Percentiles rank a stretch among this genome's conserved stretches.
Evolutionary conservation across 2,329 filamentous ascomycete genomes (phyloP).

Genomic region (Daldinia eschscholtzii): DNA sequence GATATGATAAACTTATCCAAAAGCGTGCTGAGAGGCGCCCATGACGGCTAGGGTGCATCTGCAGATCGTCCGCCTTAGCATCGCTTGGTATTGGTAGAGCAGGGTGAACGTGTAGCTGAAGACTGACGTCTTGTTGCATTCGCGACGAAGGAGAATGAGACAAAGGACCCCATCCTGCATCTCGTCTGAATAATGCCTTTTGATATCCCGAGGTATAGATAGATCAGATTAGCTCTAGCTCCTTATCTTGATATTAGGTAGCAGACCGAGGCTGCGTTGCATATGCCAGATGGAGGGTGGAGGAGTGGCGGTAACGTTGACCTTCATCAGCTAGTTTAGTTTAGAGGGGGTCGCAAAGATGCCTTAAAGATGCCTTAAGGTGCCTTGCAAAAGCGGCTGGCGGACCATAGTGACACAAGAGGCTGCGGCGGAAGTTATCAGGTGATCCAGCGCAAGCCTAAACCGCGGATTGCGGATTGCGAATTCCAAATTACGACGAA

Average conservation of each 20-base stretch:
- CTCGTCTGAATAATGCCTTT: slow-evolving; percentile 18
- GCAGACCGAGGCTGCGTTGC: slow-evolving; percentile 35
- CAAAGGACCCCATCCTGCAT: slow-evolving; percentile 21
- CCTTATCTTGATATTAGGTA: slow-evolving; percentile 43
- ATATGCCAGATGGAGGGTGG: slow-evolving; percentile 42
- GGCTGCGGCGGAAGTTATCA: slow-evolving; percentile 42
- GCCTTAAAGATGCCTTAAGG: neutral
- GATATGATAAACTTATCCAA: slow-evolving; percentile 39
- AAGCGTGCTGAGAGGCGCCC: slow-evolving; percentile 39
- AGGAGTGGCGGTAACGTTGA: slow-evolving; percentile 28
- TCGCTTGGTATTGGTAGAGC: slow-evolving; percentile 34
- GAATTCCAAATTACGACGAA: slow-evolving; percentile 33
- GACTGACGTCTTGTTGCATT: slow-evolving; percentile 43
- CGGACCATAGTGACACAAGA: slow-evolving; percentile 41
- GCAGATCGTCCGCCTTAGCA: slow-evolving; percentile 40
- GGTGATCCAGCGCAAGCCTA: slow-evolving; percentile 36
- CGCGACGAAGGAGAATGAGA: slow-evolving; percentile 23
- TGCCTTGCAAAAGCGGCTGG: slow-evolving; percentile 34
- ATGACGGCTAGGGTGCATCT: slow-evolving; percentile 33
- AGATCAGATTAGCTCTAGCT: slow-evolving; percentile 23
- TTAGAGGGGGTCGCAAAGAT: slow-evolving; percentile 5
- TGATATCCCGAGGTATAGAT: slow-evolving; percentile 28
- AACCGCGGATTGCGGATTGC: slow-evolving; percentile 34
- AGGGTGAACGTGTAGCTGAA: slow-evolving; percentile 33
- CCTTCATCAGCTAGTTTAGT: slow-evolving; percentile 35